phyloP scores from a whole-genome alignment of 2,329 filamentous ascomycete genomes.

The Rutstroemia sp. region DNA sequence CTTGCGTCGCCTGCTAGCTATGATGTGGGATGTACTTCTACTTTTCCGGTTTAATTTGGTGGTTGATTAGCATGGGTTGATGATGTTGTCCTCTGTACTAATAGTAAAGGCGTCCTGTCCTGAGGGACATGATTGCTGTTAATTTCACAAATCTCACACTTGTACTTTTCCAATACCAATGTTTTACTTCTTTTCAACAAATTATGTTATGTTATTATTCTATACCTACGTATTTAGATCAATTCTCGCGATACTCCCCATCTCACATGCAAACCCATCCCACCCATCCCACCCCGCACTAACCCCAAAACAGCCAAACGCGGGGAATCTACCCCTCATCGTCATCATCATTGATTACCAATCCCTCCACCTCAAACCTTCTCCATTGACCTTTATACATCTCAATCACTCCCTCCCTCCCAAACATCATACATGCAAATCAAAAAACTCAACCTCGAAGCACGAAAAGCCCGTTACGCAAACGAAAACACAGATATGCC shows the following conservation, averaged over 20 bases:
- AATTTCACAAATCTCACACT: too few species aligned
- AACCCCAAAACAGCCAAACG: neutral
- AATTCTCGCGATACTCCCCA: too few species aligned
- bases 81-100: too few species aligned
- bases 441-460: neutral
- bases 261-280: too few species aligned
- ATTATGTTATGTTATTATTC: too few species aligned
- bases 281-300: neutral
- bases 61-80: too few species aligned
- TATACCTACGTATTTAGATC: too few species aligned
- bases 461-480: neutral
- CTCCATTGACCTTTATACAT: neutral
- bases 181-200: too few species aligned
- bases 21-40: slow-evolving; percentile 4
- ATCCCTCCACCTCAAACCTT: neutral
- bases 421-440: neutral
- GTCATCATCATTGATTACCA: neutral
- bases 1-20: slow-evolving; percentile 4
- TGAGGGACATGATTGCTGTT: too few species aligned
- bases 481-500: slow-evolving; percentile 12
- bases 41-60: neutral
- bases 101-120: too few species aligned
- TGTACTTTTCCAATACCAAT: too few species aligned
- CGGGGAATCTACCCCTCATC: slow-evolving; percentile 7
- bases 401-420: neutral